These are phyloP conservation scores for Plantago lanceolata DNA, from an alignment of 305 asterid species.

Conservation along the genomic window DNA sequence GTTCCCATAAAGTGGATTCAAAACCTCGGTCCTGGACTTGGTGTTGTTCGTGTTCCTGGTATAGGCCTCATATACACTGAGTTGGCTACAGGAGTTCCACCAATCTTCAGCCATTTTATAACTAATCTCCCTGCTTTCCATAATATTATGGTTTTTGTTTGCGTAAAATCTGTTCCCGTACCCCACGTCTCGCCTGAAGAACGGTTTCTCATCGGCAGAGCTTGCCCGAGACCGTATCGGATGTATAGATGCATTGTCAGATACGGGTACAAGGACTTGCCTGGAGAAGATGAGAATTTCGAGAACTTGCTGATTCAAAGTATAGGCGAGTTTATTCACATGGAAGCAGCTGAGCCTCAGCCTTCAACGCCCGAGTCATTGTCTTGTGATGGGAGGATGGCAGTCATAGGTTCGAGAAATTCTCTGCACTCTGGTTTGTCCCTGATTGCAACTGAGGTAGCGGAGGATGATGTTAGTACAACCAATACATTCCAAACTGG, in stretches of 20 bases:
- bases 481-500: slow-evolving; percentile 52
- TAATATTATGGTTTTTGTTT: slow-evolving; percentile 82
- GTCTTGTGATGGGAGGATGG: slow-evolving; percentile 93
- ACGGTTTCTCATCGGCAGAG: slow-evolving; percentile 90
- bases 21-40: slow-evolving; percentile 93
- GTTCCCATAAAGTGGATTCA: slow-evolving; percentile 89
- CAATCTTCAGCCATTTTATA: slow-evolving; percentile 87
- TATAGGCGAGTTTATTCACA: slow-evolving; percentile 90
- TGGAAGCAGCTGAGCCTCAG: slow-evolving; percentile 90
- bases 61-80: slow-evolving; percentile 92
- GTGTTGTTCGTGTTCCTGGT: slow-evolving; percentile 93
- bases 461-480: slow-evolving; percentile 29
- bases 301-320: slow-evolving; percentile 80
- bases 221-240: slow-evolving; percentile 86
- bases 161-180: slow-evolving; percentile 81
- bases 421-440: slow-evolving; percentile 40
- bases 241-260: slow-evolving; percentile 94
- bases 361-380: slow-evolving; percentile 54
- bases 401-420: slow-evolving; percentile 63
- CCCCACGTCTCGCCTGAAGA: slow-evolving; percentile 86
- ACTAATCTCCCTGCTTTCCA: slow-evolving; percentile 96
- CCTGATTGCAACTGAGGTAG: slow-evolving; percentile 39
- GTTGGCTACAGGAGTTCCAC: slow-evolving; percentile 86
- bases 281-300: slow-evolving; percentile 73
- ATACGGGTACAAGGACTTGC: slow-evolving; percentile 92